phyloP scores from a whole-genome alignment of 2,329 filamentous ascomycete genomes.

The Pseudogymnoascus sp. region DNA sequence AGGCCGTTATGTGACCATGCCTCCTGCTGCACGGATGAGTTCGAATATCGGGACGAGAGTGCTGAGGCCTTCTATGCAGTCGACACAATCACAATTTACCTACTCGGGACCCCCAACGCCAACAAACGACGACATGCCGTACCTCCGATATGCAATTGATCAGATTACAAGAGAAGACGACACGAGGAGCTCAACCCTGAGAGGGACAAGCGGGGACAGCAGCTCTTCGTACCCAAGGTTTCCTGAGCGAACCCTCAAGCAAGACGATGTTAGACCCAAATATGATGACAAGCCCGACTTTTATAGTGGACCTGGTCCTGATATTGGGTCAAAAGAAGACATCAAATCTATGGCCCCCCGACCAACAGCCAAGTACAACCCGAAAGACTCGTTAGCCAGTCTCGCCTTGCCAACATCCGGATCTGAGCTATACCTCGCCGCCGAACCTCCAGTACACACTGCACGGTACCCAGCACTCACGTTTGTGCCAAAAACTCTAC shows the following conservation, averaged over 20 bases:
- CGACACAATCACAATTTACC: not conserved
- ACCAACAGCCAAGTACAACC: conserved; percentile 3
- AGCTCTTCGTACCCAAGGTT: not conserved
- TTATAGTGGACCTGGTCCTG: not conserved
- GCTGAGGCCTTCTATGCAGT: conserved; percentile 18
- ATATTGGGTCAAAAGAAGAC: not conserved
- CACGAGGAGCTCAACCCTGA: conserved; percentile 34
- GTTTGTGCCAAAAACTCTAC: conserved; percentile 66
- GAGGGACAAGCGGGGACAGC: not conserved
- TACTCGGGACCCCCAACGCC: conserved; percentile 53
- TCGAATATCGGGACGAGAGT: conserved; percentile 18
- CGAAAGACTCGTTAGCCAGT: conserved; percentile 1
- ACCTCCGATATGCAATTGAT: conserved; percentile 84
- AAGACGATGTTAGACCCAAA: not conserved
- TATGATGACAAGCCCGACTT: not conserved
- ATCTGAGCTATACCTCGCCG: conserved; percentile 41
- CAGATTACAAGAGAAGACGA: conserved; percentile 73
- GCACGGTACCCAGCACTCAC: conserved; percentile 49
- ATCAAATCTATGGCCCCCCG: not conserved
- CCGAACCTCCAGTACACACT: conserved; percentile 37
- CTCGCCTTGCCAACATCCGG: conserved; percentile 13
- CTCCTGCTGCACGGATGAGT: conserved; percentile 21
- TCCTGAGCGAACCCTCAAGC: not conserved
- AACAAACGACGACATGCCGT: conserved; percentile 76
- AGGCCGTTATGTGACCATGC: conserved; percentile 27